These are phyloP conservation scores for Daldinia grandis DNA, from an alignment of 495 filamentous ascomycete species.

Conservation along the genomic window DNA sequence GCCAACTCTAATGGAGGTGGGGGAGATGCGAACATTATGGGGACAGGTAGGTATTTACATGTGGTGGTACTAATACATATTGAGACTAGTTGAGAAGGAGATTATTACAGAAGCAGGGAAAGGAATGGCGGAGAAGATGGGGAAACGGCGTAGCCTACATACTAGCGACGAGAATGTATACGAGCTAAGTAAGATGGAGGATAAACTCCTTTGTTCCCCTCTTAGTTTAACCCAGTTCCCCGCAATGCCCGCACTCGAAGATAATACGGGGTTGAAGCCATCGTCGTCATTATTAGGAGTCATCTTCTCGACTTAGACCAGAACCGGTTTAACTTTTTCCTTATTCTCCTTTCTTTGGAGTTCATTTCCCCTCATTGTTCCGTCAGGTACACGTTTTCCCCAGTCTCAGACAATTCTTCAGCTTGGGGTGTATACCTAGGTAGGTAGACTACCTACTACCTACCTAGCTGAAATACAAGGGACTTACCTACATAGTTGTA, in stretches of 20 bases:
- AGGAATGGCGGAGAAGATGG: slow-evolving; percentile 26
- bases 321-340: slow-evolving; percentile 28
- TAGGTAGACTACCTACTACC: too few species aligned
- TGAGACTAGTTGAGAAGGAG: slow-evolving; percentile 9
- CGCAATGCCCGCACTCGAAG: slow-evolving; percentile 11
- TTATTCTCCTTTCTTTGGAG: not conserved
- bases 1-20: not conserved
- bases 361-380: slow-evolving; percentile 2
- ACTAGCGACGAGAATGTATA: slow-evolving; percentile 4
- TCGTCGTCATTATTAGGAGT: slow-evolving; percentile 27
- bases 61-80: slow-evolving; percentile 13
- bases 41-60: not conserved
- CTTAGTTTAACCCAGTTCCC: slow-evolving; percentile 17
- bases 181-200: slow-evolving; percentile 26
- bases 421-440: not conserved
- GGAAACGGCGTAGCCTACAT: slow-evolving; percentile 14
- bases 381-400: slow-evolving; percentile 1
- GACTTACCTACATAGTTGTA: slow-evolving; percentile 6
- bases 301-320: slow-evolving; percentile 1
- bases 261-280: slow-evolving; percentile 19
- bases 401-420: not conserved
- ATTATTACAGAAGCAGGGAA: slow-evolving; percentile 6
- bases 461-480: not conserved
- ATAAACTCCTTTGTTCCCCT: slow-evolving; percentile 14
- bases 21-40: slow-evolving; percentile 1